Conservation (phyloP, 345 rosid genomes). For the Conringia planisiliqua region DNA sequence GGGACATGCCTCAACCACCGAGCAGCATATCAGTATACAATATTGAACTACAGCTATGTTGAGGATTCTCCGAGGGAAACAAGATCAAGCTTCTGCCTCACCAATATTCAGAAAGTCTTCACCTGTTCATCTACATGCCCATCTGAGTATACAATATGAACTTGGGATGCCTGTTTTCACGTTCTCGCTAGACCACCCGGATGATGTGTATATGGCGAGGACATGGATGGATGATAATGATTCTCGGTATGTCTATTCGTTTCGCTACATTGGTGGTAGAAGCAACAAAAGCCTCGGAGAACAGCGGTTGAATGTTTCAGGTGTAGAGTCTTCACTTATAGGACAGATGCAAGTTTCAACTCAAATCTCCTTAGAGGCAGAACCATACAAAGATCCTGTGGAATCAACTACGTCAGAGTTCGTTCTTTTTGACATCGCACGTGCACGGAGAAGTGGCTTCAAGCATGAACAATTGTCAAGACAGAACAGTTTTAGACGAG, state of each 20-base stretch:
- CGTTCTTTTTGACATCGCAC: constrained; percentile 66
- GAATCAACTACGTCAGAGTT: constrained; percentile 71
- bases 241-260: constrained; percentile 65
- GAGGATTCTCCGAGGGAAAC: too few relatives aligned
- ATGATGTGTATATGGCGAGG: constrained; percentile 70
- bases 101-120: constrained; percentile 50
- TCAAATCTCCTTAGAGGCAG: constrained; percentile 51
- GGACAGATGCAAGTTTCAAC: constrained; percentile 93
- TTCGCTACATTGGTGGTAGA: constrained; percentile 53
- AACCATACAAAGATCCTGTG: constrained; percentile 40
- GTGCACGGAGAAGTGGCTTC: constrained; percentile 38
- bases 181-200: constrained; percentile 57
- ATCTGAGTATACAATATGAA: constrained; percentile 58
- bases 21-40: too few relatives aligned
- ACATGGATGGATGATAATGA: constrained; percentile 60
- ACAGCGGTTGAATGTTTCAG: constrained; percentile 40
- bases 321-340: constrained; percentile 52
- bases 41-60: too few relatives aligned
- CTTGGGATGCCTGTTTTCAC: constrained; percentile 66
- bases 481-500: constrained; percentile 29
- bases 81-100: too few relatives aligned
- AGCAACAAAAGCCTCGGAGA: constrained; percentile 47
- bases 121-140: constrained; percentile 75
- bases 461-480: constrained; percentile 24
- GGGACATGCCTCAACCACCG: too few relatives aligned